Evolutionary conservation across 1,139 yeast species (phyloP).

Genomic region (Hyphopichia buzzinii): DNA sequence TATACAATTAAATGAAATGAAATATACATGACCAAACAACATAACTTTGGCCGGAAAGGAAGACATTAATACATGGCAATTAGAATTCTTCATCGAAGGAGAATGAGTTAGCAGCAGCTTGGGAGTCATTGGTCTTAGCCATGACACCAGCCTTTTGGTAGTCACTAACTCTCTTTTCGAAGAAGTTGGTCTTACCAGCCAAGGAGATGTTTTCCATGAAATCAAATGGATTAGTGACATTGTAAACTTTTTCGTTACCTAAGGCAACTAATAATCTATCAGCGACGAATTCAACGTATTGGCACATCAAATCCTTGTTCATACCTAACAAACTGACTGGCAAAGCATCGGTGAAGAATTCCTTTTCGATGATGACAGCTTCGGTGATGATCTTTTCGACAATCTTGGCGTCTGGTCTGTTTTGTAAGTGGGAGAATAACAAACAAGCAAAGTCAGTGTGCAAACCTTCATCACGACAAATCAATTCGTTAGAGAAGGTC

Average conservation of each 20-base stretch:
- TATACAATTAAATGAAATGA: not conserved
- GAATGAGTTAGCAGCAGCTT: constrained; percentile 32
- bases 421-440: constrained; percentile 85
- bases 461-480: constrained; percentile 97
- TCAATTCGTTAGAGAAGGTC: constrained; percentile 93
- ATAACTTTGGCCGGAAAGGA: not conserved
- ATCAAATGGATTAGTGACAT: constrained; percentile 91
- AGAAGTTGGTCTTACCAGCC: constrained; percentile 98
- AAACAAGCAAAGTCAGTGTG: constrained; percentile 98
- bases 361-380: constrained; percentile 93
- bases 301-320: constrained; percentile 91
- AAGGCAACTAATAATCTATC: constrained; percentile 87
- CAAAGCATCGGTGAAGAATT: constrained; percentile 89
- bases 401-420: constrained; percentile 78
- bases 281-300: constrained; percentile 96
- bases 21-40: not conserved
- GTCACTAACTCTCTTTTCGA: constrained; percentile 98
- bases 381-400: constrained; percentile 87
- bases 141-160: constrained; percentile 99
- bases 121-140: constrained; percentile 46
- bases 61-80: constrained; percentile 6
- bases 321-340: constrained; percentile 91
- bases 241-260: constrained; percentile 87
- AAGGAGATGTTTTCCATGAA: constrained; percentile 98
- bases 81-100: constrained; percentile 51